Percentiles rank a stretch among this genome's conserved stretches.
phyloP scores from a whole-genome alignment of 2,329 filamentous ascomycete genomes.

The Dactylellina haptotyla region DNA sequence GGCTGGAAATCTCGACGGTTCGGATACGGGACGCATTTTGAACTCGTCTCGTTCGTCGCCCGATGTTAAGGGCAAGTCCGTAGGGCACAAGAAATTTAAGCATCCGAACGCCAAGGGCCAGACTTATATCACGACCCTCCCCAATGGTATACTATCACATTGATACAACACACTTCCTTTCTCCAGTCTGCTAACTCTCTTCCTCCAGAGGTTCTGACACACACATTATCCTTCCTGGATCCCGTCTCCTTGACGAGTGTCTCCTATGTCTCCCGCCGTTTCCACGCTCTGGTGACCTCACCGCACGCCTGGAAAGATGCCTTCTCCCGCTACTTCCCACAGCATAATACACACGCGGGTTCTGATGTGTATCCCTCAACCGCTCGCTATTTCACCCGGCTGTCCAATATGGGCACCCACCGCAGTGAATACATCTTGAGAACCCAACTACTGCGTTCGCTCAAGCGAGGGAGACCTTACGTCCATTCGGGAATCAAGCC shows the following conservation, averaged over 20 bases:
- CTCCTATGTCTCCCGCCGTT: conserved; percentile 85
- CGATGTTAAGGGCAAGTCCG: conserved; percentile 30
- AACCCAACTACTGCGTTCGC: conserved; percentile 81
- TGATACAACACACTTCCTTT: not conserved
- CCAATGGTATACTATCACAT: conserved; percentile 29
- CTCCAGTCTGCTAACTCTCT: not conserved
- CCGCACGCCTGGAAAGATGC: conserved; percentile 94
- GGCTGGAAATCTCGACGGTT: conserved; percentile 4
- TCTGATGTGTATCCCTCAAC: conserved; percentile 55
- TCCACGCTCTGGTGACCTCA: conserved; percentile 86
- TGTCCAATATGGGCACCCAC: conserved; percentile 90
- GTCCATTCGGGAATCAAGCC: conserved; percentile 26
- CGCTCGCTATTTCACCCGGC: conserved; percentile 77
- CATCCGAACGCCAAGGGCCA: conserved; percentile 39
- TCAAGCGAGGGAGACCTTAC: conserved; percentile 63
- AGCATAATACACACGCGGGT: conserved; percentile 51
- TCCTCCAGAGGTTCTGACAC: conserved; percentile 82
- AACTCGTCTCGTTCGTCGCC: conserved; percentile 24
- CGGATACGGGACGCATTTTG: conserved; percentile 21
- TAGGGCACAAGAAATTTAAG: conserved; percentile 31
- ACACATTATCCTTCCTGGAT: conserved; percentile 88
- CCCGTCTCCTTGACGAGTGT: conserved; percentile 84
- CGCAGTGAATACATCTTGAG: conserved; percentile 92
- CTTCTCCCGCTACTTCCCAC: conserved; percentile 87
- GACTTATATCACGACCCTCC: conserved; percentile 39